A percentile compares a stretch with the other conserved stretches of the same genome.
Conservation (phyloP, 2,329 filamentous ascomycete genomes). For the Diaporthe vexans region DNA sequence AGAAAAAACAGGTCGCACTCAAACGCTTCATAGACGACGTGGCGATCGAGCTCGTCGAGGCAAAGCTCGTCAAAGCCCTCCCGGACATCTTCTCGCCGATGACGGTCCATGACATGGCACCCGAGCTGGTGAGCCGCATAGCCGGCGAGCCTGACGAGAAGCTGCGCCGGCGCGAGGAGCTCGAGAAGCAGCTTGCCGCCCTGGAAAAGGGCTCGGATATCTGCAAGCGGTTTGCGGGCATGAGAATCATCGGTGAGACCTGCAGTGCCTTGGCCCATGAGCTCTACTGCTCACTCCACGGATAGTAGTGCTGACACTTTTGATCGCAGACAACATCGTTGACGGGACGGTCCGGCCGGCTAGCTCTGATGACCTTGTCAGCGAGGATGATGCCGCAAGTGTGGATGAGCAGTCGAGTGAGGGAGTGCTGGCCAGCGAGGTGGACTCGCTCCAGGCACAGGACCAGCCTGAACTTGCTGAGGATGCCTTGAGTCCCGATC, state of each 20-base stretch:
- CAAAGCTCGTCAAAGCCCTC: slow-evolving; percentile 53
- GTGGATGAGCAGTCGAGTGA: neutral
- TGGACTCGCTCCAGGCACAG: too few species aligned
- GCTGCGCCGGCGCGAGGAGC: slow-evolving; percentile 52
- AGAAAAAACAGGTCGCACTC: slow-evolving; percentile 55
- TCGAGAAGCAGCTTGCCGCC: slow-evolving; percentile 54
- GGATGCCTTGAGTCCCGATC: neutral
- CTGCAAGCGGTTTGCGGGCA: slow-evolving; percentile 52
- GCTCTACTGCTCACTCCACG: neutral
- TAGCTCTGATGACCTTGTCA: neutral
- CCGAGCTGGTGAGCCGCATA: slow-evolving; percentile 52
- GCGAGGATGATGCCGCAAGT: neutral
- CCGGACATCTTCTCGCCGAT: slow-evolving; percentile 56
- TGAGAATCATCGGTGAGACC: slow-evolving; percentile 1
- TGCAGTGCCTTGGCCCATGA: neutral
- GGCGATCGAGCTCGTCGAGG: slow-evolving; percentile 58
- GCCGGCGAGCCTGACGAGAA: slow-evolving; percentile 58
- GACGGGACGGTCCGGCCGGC: neutral
- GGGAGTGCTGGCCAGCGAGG: neutral
- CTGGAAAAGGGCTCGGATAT: slow-evolving; percentile 54
- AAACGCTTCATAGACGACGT: slow-evolving; percentile 60
- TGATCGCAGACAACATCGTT: neutral
- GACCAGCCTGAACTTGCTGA: neutral
- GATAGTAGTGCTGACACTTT: neutral
- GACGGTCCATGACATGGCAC: slow-evolving; percentile 53